These are phyloP conservation scores for Candida gigantensis DNA, from an alignment of 1,139 yeast species.

Conservation along the genomic window DNA sequence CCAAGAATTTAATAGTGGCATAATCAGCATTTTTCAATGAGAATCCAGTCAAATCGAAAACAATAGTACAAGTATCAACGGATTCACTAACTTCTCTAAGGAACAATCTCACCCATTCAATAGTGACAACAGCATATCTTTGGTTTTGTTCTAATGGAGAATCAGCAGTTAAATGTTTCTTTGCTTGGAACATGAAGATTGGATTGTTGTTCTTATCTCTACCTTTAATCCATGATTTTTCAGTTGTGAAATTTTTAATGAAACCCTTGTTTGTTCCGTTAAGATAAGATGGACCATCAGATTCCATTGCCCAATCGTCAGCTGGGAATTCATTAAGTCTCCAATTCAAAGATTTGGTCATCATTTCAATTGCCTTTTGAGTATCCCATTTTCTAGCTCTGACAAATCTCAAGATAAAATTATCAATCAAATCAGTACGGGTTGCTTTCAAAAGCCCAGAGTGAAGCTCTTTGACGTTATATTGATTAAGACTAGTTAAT, in stretches of 20 bases:
- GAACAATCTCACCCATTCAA: conserved; percentile 44
- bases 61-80: conserved; percentile 39
- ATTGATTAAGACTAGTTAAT: conserved; percentile 22
- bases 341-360: conserved; percentile 42
- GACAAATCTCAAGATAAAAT: conserved; percentile 35
- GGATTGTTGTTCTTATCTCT: conserved; percentile 40
- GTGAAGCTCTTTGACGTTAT: conserved; percentile 30
- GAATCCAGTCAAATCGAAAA: conserved; percentile 50
- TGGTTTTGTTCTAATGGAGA: conserved; percentile 40
- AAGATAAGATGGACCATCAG: conserved; percentile 41
- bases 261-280: conserved; percentile 36
- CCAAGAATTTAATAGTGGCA: conserved; percentile 45
- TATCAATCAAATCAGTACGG: conserved; percentile 40
- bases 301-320: conserved; percentile 37
- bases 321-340: conserved; percentile 30
- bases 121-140: conserved; percentile 38
- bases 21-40: conserved; percentile 49
- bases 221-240: conserved; percentile 44
- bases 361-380: conserved; percentile 36
- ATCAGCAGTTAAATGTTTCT: conserved; percentile 40
- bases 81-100: conserved; percentile 38
- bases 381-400: conserved; percentile 47
- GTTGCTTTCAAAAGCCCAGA: conserved; percentile 20
- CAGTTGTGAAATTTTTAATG: conserved; percentile 37
- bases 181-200: conserved; percentile 41